phyloP scores from a whole-genome alignment of 371 early-diverging fungal species.

The Phascolomyces articulosus region DNA sequence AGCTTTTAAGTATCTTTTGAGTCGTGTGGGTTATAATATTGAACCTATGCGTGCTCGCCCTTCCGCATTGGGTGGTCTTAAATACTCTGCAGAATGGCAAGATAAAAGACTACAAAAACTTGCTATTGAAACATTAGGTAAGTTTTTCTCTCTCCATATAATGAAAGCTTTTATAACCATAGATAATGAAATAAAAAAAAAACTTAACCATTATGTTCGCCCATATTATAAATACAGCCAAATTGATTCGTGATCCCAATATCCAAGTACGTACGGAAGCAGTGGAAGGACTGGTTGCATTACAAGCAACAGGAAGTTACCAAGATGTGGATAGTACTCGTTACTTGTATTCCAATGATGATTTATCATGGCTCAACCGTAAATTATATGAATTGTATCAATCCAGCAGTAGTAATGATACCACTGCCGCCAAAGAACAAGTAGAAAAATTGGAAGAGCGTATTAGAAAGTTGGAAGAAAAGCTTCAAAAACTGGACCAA shows the following conservation, averaged over 20 bases:
- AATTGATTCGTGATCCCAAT: constrained; percentile 30
- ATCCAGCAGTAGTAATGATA: background rate
- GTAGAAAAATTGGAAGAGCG: constrained; percentile 53
- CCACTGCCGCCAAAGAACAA: constrained; percentile 20
- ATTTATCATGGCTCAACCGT: constrained; percentile 29
- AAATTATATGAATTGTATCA: constrained; percentile 19
- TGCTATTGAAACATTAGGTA: constrained; percentile 36
- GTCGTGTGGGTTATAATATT: constrained; percentile 24
- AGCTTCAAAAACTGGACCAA: constrained; percentile 10
- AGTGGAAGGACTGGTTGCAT: constrained; percentile 26
- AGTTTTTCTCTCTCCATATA: too few relatives aligned
- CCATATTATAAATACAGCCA: constrained; percentile 23
- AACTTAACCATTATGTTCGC: too few relatives aligned
- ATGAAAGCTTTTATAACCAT: too few relatives aligned
- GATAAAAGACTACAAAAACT: constrained; percentile 16
- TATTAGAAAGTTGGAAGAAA: constrained; percentile 47
- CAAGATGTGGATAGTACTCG: constrained; percentile 21
- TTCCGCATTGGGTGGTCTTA: constrained; percentile 30
- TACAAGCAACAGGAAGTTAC: constrained; percentile 24
- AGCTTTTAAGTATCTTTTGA: constrained; percentile 44
- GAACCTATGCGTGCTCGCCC: constrained; percentile 39
- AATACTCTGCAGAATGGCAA: constrained; percentile 42
- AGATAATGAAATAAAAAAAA: too few relatives aligned
- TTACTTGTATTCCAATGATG: constrained; percentile 33
- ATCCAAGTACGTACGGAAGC: constrained; percentile 23